Conservation (phyloP, 202 grass and related monocot genomes). For the Musa balbisiana region DNA sequence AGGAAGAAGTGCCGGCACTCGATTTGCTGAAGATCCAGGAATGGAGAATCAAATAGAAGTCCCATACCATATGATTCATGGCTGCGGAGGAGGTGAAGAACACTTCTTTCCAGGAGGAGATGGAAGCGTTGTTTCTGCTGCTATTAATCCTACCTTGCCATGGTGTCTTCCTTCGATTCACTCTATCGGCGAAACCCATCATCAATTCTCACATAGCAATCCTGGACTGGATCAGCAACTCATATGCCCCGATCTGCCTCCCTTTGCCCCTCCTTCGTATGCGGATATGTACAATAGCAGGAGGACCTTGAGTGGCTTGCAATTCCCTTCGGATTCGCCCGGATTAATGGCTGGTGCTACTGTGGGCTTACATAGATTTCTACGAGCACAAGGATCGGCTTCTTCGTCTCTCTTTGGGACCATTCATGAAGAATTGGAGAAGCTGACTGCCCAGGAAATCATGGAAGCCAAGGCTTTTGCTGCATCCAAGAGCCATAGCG, state of each 20-base stretch:
- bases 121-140: neutral
- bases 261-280: constrained; percentile 43
- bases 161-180: constrained; percentile 7
- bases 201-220: neutral
- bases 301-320: constrained; percentile 40
- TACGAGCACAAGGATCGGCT: constrained; percentile 15
- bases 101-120: constrained; percentile 45
- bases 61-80: neutral
- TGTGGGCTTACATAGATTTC: constrained; percentile 1
- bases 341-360: neutral
- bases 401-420: neutral
- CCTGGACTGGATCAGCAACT: constrained; percentile 30
- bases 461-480: constrained; percentile 94
- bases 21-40: neutral
- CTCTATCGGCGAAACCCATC: neutral
- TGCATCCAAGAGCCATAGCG: constrained; percentile 97
- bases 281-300: constrained; percentile 58
- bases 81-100: constrained; percentile 31
- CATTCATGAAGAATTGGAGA: constrained; percentile 35
- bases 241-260: constrained; percentile 34
- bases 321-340: constrained; percentile 35
- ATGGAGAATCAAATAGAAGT: constrained; percentile 2
- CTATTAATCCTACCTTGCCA: neutral
- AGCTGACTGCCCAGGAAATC: constrained; percentile 87
- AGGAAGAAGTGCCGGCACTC: neutral